Conservation (phyloP, 176 grass and related monocot species). For the Oryza glumipatula region DNA sequence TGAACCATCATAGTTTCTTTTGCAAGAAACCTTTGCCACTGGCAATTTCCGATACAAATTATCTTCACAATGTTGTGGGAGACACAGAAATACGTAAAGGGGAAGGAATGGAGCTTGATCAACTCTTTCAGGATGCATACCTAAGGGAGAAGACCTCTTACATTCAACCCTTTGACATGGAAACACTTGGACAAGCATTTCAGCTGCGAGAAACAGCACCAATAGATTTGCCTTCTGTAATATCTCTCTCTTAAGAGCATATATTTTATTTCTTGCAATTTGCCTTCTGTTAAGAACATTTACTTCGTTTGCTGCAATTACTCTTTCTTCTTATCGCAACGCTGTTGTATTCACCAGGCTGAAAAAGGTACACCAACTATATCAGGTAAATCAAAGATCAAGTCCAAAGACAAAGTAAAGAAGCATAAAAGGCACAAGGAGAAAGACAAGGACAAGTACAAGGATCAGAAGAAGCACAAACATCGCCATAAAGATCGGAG, state of each 20-base stretch:
- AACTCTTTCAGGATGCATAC: conserved; percentile 78
- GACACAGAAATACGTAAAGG: conserved; percentile 95
- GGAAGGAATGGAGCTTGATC: conserved; percentile 97
- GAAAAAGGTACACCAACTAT: conserved; percentile 90
- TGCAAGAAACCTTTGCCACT: conserved; percentile 79
- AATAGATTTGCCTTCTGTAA: conserved; percentile 91
- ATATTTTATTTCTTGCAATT: conserved; percentile 4
- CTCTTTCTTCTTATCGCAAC: conserved; percentile 25
- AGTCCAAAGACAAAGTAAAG: conserved; percentile 85
- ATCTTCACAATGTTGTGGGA: conserved; percentile 89
- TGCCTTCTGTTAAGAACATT: conserved; percentile 16
- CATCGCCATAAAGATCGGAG: conserved; percentile 89
- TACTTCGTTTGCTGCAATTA: conserved; percentile 5
- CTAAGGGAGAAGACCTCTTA: conserved; percentile 68
- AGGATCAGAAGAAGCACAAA: conserved; percentile 99
- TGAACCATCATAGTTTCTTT: conserved; percentile 86
- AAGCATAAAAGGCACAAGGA: conserved; percentile 89
- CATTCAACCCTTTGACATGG: conserved; percentile 80
- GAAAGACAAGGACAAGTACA: conserved; percentile 84
- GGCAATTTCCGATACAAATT: conserved; percentile 91
- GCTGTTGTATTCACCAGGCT: conserved; percentile 49
- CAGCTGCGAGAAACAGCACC: conserved; percentile 83
- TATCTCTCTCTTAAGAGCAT: conserved; percentile 27
- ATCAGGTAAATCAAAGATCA: conserved; percentile 68
- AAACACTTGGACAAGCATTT: conserved; percentile 81